phyloP scores from a whole-genome alignment of 768 basidiomycete species.

The Leccinum imitatum region DNA sequence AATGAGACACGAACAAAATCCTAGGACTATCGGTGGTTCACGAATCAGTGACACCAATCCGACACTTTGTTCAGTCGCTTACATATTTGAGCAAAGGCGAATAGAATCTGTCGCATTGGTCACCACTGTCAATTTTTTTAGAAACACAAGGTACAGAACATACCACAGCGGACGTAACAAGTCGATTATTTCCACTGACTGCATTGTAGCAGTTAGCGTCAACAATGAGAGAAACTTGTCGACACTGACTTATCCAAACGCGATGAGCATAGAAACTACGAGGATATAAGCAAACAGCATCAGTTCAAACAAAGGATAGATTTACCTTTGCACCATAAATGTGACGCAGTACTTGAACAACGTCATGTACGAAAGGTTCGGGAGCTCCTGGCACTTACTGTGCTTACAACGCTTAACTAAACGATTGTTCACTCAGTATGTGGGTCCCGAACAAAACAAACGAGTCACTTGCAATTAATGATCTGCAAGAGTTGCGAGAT shows the following conservation, averaged over 20 bases:
- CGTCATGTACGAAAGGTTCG: not conserved
- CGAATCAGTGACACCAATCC: not conserved
- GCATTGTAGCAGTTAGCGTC: not conserved
- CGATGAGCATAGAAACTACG: constrained; percentile 27
- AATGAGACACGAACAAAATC: constrained; percentile 13
- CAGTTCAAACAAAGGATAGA: not conserved
- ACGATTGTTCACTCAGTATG: not conserved
- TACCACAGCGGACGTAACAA: constrained; percentile 18
- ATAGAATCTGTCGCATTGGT: constrained; percentile 6
- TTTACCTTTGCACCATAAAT: constrained; percentile 25
- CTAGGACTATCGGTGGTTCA: constrained; percentile 9
- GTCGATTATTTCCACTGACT: constrained; percentile 23
- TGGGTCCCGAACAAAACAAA: not conserved
- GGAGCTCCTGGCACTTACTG: constrained; percentile 5
- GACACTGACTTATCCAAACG: constrained; percentile 27
- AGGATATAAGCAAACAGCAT: not conserved
- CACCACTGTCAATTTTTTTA: not conserved
- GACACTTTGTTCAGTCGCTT: not conserved
- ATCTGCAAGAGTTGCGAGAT: constrained; percentile 1
- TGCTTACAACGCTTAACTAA: not conserved
- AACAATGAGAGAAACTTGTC: not conserved
- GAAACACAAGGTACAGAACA: not conserved
- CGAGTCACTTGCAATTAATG: not conserved
- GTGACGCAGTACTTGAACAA: constrained; percentile 15
- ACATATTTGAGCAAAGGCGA: constrained; percentile 15